Conservation (phyloP, 2,329 filamentous ascomycete species). For the Colletotrichum melonis region DNA sequence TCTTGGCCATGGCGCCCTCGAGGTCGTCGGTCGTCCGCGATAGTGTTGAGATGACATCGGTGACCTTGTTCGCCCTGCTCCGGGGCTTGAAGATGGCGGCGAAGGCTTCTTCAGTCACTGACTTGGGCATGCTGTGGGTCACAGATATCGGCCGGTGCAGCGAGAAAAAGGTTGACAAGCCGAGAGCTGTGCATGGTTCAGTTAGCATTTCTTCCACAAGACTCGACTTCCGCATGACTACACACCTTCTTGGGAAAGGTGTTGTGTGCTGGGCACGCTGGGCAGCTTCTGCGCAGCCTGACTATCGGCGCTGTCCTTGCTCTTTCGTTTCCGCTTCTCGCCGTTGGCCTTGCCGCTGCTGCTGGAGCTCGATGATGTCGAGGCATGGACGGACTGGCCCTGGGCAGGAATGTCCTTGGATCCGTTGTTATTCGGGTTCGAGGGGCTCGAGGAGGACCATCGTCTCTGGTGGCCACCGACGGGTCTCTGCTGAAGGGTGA, state of each 20-base stretch:
- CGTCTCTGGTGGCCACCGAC: slow-evolving; percentile 59
- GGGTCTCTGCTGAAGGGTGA: slow-evolving; percentile 41
- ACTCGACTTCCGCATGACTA: slow-evolving; percentile 5
- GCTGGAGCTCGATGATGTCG: slow-evolving; percentile 53
- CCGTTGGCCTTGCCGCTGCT: slow-evolving; percentile 56
- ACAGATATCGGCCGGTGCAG: slow-evolving; percentile 94
- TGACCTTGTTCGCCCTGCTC: slow-evolving; percentile 61
- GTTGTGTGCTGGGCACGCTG: slow-evolving; percentile 79
- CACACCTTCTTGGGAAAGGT: slow-evolving; percentile 76
- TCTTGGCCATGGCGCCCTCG: slow-evolving; percentile 66
- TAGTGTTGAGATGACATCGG: slow-evolving; percentile 76
- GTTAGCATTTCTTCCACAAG: neutral
- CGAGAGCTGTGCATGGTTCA: slow-evolving; percentile 71
- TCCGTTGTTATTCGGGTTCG: slow-evolving; percentile 68
- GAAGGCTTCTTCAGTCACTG: slow-evolving; percentile 80
- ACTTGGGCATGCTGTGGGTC: slow-evolving; percentile 80
- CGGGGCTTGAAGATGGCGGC: slow-evolving; percentile 81
- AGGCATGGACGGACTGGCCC: slow-evolving; percentile 61
- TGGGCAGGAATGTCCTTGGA: slow-evolving; percentile 60
- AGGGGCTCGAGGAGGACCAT: slow-evolving; percentile 72
- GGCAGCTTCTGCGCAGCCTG: slow-evolving; percentile 70
- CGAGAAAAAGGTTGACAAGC: slow-evolving; percentile 93
- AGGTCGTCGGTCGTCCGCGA: slow-evolving; percentile 69
- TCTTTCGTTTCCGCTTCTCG: slow-evolving; percentile 70
- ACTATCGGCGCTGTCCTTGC: slow-evolving; percentile 59